These are phyloP conservation scores for Cercospora citrullina DNA, from an alignment of 2,329 filamentous ascomycete species.

Conservation along the genomic window DNA sequence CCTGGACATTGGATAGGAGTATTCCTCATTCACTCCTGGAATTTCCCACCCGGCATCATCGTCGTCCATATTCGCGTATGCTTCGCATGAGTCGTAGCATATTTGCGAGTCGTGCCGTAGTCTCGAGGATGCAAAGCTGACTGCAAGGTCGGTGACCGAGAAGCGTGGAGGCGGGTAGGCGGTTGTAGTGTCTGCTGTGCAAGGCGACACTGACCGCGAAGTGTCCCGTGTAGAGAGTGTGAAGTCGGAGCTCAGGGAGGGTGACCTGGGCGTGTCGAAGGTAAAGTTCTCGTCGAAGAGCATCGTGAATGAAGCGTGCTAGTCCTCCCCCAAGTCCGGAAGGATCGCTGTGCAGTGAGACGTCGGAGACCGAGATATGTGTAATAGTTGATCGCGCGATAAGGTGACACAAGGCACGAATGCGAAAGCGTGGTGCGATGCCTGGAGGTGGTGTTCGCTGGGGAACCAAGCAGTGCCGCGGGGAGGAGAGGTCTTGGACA, in stretches of 20 bases:
- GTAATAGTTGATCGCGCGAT: not conserved
- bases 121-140: constrained; percentile 32
- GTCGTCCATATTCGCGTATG: constrained; percentile 37
- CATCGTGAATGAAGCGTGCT: not conserved
- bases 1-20: constrained; percentile 18
- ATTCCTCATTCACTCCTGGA: constrained; percentile 20
- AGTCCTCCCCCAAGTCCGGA: not conserved
- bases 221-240: constrained; percentile 26
- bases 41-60: constrained; percentile 37
- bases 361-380: not conserved
- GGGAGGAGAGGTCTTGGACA: not conserved
- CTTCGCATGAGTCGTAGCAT: constrained; percentile 37
- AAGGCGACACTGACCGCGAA: constrained; percentile 38
- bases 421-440: not conserved
- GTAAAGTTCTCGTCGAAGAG: constrained; percentile 33
- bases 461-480: not conserved
- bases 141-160: constrained; percentile 38
- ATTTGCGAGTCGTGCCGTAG: constrained; percentile 35
- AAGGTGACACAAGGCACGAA: not conserved
- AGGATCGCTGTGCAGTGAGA: not conserved
- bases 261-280: constrained; percentile 33
- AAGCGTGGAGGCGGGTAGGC: constrained; percentile 31
- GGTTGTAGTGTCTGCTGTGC: constrained; percentile 26
- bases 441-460: not conserved
- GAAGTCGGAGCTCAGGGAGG: constrained; percentile 32